These are phyloP conservation scores for Iberis pinnata DNA, from an alignment of 345 rosid species.

Conservation along the genomic window DNA sequence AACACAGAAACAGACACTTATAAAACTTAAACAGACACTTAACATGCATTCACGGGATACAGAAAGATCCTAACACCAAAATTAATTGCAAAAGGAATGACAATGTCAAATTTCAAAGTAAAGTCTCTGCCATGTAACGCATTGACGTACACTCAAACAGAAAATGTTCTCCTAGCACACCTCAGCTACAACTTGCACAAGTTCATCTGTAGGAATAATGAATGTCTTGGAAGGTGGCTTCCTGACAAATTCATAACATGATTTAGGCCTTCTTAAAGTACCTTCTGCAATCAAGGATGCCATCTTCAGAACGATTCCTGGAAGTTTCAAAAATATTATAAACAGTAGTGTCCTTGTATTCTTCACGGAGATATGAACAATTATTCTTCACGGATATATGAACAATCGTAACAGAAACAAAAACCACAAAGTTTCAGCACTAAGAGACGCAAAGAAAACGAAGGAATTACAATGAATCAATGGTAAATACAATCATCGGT, in stretches of 20 bases:
- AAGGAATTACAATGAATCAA: not conserved
- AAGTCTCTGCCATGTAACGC: constrained; percentile 16
- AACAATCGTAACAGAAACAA: too few species aligned
- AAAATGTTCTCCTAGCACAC: too few species aligned
- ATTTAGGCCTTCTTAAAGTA: constrained; percentile 46
- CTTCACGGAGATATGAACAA: constrained; percentile 14
- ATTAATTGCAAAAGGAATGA: constrained; percentile 10
- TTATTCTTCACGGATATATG: too few species aligned
- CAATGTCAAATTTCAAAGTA: constrained; percentile 16
- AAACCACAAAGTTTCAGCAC: constrained; percentile 7
- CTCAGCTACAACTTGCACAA: constrained; percentile 91
- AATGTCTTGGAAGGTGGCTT: constrained; percentile 62
- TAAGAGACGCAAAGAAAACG: constrained; percentile 1
- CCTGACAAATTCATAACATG: constrained; percentile 45
- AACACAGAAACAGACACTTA: too few species aligned
- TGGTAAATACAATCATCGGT: constrained; percentile 10
- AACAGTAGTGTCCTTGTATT: constrained; percentile 5
- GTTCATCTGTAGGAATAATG: constrained; percentile 68
- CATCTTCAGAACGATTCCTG: constrained; percentile 89
- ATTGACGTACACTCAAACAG: constrained; percentile 10
- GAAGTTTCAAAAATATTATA: constrained; percentile 19
- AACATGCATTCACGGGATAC: constrained; percentile 53
- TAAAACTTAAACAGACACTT: too few species aligned
- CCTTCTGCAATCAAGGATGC: constrained; percentile 69
- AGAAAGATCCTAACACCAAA: constrained; percentile 59